phyloP scores from a whole-genome alignment of 176 grass and related monocot genomes.

The Tillandsia fasciculata region DNA sequence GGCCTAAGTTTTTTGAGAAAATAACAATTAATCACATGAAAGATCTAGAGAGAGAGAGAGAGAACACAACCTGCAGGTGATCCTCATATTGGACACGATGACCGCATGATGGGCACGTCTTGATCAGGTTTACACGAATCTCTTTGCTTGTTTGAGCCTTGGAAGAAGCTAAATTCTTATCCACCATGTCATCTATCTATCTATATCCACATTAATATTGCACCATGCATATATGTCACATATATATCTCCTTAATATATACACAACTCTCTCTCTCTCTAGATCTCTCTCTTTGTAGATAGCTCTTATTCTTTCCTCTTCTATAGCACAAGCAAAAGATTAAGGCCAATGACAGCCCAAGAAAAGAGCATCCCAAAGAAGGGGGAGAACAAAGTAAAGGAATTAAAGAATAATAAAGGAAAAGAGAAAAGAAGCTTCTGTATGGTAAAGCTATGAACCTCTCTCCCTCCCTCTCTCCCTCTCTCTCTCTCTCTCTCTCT shows the following conservation, averaged over 20 bases:
- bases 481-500: slow-evolving; percentile 33
- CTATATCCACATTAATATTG: slow-evolving; percentile 52
- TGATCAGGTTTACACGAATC: slow-evolving; percentile 43
- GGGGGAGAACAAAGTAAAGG: slow-evolving; percentile 28
- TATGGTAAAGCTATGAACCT: slow-evolving; percentile 41
- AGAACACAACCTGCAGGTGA: not conserved
- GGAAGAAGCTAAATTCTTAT: slow-evolving; percentile 47
- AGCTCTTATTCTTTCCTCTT: not conserved
- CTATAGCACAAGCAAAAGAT: not conserved
- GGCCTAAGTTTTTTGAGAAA: no score
- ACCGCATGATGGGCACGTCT: slow-evolving; percentile 72
- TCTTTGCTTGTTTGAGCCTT: slow-evolving; percentile 35
- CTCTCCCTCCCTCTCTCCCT: not conserved
- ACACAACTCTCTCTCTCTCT: slow-evolving; percentile 11
- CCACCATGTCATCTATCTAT: slow-evolving; percentile 40
- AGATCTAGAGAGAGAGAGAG: not conserved
- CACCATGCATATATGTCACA: slow-evolving; percentile 40
- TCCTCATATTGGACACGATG: slow-evolving; percentile 65
- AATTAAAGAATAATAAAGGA: slow-evolving; percentile 60
- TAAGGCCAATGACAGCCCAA: slow-evolving; percentile 7
- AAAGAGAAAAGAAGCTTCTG: slow-evolving; percentile 75
- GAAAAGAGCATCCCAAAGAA: slow-evolving; percentile 16
- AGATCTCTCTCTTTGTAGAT: slow-evolving; percentile 12
- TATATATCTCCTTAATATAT: slow-evolving; percentile 15
- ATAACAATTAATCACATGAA: not conserved